These are phyloP conservation scores for Fusarium equiseti DNA, from an alignment of 2,329 filamentous ascomycete species.

Conservation along the genomic window DNA sequence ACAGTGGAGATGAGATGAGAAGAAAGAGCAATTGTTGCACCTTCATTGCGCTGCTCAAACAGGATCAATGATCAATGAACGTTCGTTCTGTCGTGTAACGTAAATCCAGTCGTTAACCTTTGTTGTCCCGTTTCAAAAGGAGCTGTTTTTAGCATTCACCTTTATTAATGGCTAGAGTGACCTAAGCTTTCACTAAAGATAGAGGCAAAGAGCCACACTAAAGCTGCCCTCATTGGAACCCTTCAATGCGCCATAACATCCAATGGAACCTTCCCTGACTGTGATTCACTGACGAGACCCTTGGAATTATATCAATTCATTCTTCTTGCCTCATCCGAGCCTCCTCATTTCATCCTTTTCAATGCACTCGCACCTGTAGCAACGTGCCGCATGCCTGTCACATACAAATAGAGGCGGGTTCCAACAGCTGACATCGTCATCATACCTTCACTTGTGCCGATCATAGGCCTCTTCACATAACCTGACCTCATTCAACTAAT, in stretches of 20 bases:
- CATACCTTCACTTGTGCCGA: constrained; percentile 3
- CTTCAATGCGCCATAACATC: not conserved
- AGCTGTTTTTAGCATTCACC: constrained; percentile 22
- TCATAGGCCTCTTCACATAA: not conserved
- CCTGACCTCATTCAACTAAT: constrained; percentile 26
- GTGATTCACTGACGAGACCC: constrained; percentile 19
- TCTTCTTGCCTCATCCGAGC: not conserved
- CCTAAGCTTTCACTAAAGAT: constrained; percentile 18
- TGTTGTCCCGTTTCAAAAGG: not conserved
- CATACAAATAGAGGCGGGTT: constrained; percentile 5
- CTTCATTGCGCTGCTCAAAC: not conserved
- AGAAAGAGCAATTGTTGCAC: not conserved
- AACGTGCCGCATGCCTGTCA: constrained; percentile 24
- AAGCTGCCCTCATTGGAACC: not conserved
- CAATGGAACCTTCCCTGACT: not conserved
- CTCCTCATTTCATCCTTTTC: constrained; percentile 11
- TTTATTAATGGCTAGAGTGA: constrained; percentile 9
- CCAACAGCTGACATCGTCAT: constrained; percentile 8
- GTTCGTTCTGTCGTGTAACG: not conserved
- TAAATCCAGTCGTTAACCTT: not conserved
- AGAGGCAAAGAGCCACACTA: constrained; percentile 3
- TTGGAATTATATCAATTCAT: constrained; percentile 2
- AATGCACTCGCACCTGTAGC: constrained; percentile 5
- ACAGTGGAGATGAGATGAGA: constrained; percentile 1
- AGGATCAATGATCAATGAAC: not conserved